Conservation (phyloP, 208 protist species). For the Kentomonas sorsogonicus region DNA sequence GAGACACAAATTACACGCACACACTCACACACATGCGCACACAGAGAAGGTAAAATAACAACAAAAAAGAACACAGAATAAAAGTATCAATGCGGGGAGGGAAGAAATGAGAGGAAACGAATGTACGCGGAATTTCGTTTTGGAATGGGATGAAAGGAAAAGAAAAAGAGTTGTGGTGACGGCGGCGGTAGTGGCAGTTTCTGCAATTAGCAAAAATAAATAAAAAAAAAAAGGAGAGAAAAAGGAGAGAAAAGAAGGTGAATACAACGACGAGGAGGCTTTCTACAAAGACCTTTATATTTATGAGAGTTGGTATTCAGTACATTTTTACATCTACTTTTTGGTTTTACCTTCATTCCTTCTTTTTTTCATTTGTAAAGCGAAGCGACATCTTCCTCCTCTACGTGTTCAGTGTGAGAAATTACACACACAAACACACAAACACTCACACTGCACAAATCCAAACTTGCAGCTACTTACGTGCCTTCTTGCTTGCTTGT, state of each 20-base stretch:
- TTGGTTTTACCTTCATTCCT: not conserved
- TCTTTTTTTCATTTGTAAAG: slow-evolving; percentile 2
- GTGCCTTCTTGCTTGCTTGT: not conserved
- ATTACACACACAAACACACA: too few species aligned
- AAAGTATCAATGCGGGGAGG: not conserved
- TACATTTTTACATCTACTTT: not conserved
- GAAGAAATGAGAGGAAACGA: not conserved
- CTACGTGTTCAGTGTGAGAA: too few species aligned
- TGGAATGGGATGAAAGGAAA: not conserved
- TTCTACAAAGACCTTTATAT: not conserved
- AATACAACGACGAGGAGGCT: not conserved
- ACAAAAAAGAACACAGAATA: not conserved
- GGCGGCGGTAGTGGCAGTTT: not conserved
- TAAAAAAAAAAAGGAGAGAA: not conserved
- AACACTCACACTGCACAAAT: too few species aligned
- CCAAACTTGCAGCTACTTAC: too few species aligned
- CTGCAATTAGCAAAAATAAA: slow-evolving; percentile 1
- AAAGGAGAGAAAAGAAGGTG: slow-evolving; percentile 2
- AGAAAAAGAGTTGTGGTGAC: not conserved
- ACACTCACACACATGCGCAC: too few species aligned
- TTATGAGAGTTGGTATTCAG: slow-evolving; percentile 2
- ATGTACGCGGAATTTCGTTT: too few species aligned
- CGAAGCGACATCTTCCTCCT: too few species aligned
- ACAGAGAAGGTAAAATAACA: slow-evolving; percentile 6
- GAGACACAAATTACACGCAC: too few species aligned